These are phyloP conservation scores for Colletotrichum zoysiae DNA, from an alignment of 2,329 filamentous ascomycete species.

Conservation along the genomic window DNA sequence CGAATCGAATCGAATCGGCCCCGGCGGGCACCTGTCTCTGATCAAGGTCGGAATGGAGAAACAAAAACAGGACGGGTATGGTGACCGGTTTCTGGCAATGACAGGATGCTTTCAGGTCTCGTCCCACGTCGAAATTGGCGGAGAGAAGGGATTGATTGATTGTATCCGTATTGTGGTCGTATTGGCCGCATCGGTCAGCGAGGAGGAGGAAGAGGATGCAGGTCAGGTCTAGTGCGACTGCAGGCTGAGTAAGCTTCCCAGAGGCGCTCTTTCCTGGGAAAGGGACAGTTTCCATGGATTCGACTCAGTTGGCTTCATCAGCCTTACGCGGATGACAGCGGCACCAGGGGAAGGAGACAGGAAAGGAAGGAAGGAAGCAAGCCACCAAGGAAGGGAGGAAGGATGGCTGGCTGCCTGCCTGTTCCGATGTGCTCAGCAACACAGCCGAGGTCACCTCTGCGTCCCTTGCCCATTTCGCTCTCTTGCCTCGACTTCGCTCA, in stretches of 20 bases:
- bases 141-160: too few relatives aligned
- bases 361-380: not conserved
- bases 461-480: not conserved
- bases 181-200: not conserved
- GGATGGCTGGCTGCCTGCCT: not conserved
- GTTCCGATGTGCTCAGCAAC: not conserved
- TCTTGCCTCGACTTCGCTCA: not conserved
- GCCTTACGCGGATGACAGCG: conserved; percentile 24
- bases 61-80: not conserved
- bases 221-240: not conserved
- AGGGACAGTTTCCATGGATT: not conserved
- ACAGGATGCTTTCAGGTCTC: not conserved
- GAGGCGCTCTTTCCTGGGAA: not conserved
- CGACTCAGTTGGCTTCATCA: conserved; percentile 23
- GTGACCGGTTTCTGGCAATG: not conserved
- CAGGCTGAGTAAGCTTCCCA: not conserved
- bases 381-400: not conserved
- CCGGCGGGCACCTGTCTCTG: not conserved
- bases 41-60: conserved; percentile 15
- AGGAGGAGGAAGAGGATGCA: not conserved
- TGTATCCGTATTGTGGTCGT: not conserved
- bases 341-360: not conserved
- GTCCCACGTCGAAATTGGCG: too few relatives aligned
- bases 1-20: not conserved
- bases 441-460: not conserved